Conservation (phyloP, 2,329 filamentous ascomycete species). For the Colletotrichum simmondsii region DNA sequence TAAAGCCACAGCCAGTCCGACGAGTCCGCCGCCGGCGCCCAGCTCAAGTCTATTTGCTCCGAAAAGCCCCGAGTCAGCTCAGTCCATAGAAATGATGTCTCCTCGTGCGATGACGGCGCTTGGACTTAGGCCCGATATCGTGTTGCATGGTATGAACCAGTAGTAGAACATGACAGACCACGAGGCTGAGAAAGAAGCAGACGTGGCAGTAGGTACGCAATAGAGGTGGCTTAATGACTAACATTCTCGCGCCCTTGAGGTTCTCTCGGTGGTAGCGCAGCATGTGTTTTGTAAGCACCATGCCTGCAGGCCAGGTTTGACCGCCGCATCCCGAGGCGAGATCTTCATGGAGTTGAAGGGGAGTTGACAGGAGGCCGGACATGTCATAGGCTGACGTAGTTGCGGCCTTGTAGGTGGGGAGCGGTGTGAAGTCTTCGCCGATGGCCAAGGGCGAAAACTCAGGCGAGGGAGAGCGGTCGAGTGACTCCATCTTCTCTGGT, state of each 20-base stretch:
- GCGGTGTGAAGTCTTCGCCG: conserved; percentile 67
- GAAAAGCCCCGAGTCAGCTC: conserved; percentile 26
- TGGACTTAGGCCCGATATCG: background rate
- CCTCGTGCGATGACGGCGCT: background rate
- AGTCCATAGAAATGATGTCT: background rate
- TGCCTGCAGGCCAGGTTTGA: conserved; percentile 93
- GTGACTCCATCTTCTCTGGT: conserved; percentile 20
- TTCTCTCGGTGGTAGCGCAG: conserved; percentile 76
- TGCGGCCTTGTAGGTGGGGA: conserved; percentile 67
- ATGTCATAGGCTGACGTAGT: conserved; percentile 70
- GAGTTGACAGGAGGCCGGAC: conserved; percentile 75
- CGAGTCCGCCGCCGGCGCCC: conserved; percentile 90
- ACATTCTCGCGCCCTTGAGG: conserved; percentile 79
- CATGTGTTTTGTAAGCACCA: conserved; percentile 89
- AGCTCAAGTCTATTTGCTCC: conserved; percentile 78
- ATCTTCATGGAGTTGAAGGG: conserved; percentile 85
- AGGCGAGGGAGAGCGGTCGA: conserved; percentile 53
- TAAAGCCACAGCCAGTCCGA: conserved; percentile 73
- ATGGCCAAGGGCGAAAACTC: conserved; percentile 62
- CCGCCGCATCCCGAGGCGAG: conserved; percentile 90
- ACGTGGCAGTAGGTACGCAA: background rate
- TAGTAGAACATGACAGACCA: background rate
- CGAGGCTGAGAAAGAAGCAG: background rate
- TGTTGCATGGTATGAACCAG: background rate
- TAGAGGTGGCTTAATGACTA: conserved; percentile 48